Conservation (phyloP, 305 asterid species). For the Euphrasia arctica region DNA sequence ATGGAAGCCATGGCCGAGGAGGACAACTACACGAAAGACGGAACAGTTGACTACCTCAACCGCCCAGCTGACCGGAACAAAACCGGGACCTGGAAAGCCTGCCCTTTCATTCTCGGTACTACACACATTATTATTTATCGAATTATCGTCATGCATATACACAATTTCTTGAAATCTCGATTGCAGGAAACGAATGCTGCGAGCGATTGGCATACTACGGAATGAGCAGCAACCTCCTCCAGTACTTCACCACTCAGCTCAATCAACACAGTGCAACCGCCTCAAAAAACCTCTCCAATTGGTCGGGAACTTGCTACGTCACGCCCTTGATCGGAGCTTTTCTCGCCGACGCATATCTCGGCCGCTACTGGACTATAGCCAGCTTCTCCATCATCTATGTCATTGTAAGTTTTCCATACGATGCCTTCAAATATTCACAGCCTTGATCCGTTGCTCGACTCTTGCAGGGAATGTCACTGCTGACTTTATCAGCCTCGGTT, state of each 20-base stretch:
- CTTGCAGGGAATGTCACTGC: neutral
- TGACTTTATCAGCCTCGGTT: constrained; percentile 1
- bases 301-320: constrained; percentile 8
- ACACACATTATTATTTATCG: no score
- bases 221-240: neutral
- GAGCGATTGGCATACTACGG: neutral
- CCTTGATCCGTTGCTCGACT: no score
- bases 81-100: constrained; percentile 40
- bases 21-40: constrained; percentile 37
- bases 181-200: neutral
- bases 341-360: constrained; percentile 3
- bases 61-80: constrained; percentile 33
- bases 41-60: constrained; percentile 36
- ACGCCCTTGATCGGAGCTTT: constrained; percentile 5
- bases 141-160: neutral
- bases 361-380: constrained; percentile 5
- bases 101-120: constrained; percentile 9
- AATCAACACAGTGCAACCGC: neutral
- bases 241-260: neutral
- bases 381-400: constrained; percentile 1
- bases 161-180: neutral
- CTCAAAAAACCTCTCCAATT: neutral
- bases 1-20: constrained; percentile 24
- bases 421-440: neutral
- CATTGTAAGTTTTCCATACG: neutral